Conservation (phyloP, 257 asterid species). For the Coffea canephora region DNA sequence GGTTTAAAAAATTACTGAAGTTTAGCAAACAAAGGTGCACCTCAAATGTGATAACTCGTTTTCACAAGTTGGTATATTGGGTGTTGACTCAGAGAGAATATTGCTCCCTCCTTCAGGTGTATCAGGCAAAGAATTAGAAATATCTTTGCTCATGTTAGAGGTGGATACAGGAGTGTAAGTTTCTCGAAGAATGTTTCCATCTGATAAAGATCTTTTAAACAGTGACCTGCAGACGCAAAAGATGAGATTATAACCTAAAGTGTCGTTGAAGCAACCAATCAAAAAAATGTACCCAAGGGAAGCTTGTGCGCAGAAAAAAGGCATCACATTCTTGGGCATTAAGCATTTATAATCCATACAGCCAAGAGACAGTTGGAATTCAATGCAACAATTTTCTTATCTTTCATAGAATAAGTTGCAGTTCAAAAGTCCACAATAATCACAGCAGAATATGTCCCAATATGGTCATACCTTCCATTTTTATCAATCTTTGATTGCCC, state of each 20-base stretch:
- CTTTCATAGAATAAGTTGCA: background rate
- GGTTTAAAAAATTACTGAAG: background rate
- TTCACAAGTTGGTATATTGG: constrained; percentile 56
- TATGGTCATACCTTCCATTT: constrained; percentile 48
- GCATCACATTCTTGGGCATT: background rate
- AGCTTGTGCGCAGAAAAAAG: background rate
- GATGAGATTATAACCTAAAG: constrained; percentile 16
- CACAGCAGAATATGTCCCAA: background rate
- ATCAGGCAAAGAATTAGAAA: constrained; percentile 43
- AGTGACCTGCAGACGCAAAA: constrained; percentile 45
- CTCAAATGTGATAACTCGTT: constrained; percentile 60
- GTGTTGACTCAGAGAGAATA: constrained; percentile 65
- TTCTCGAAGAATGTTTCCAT: constrained; percentile 77
- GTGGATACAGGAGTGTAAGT: constrained; percentile 47
- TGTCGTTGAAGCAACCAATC: constrained; percentile 20
- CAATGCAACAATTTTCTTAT: background rate
- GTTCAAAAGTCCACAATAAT: background rate
- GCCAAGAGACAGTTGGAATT: background rate
- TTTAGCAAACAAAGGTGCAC: constrained; percentile 36
- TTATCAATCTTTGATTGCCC: constrained; percentile 47
- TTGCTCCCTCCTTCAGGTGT: constrained; percentile 50
- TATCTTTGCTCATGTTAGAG: constrained; percentile 37
- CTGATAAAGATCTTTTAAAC: constrained; percentile 82
- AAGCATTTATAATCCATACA: background rate
- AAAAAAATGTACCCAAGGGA: background rate